Evolutionary conservation across 495 filamentous ascomycete species (phyloP).

Genomic region (Hypoxylon cercidicola): DNA sequence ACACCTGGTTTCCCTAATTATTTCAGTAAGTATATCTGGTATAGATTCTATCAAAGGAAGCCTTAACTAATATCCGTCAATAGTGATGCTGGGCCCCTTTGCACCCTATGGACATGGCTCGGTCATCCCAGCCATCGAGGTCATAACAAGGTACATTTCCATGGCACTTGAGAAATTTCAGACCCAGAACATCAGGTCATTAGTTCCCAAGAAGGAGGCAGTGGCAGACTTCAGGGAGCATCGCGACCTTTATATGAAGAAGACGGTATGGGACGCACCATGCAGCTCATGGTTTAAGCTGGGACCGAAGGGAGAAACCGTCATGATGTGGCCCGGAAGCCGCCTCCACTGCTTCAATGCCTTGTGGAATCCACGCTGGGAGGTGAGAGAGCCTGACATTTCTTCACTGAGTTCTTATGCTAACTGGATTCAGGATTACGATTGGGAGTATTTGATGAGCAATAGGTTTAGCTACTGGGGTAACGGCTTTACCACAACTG

Average conservation of each 20-base stretch:
- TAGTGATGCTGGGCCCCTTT: no score
- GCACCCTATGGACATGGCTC: constrained; percentile 44
- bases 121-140: constrained; percentile 39
- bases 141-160: constrained; percentile 49
- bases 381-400: no score
- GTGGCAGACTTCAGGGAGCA: constrained; percentile 57
- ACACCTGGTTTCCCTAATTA: constrained; percentile 68
- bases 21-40: no score
- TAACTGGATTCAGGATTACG: no score
- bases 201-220: constrained; percentile 52
- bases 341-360: constrained; percentile 55
- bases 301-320: constrained; percentile 49
- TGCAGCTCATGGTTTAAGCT: constrained; percentile 63
- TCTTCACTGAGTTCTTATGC: no score
- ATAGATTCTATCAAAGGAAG: no score
- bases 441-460: constrained; percentile 50
- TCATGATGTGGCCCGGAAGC: constrained; percentile 53
- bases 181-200: constrained; percentile 58
- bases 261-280: constrained; percentile 56
- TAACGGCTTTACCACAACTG: constrained; percentile 54
- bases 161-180: constrained; percentile 58
- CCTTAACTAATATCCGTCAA: no score
- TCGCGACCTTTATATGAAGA: constrained; percentile 55
- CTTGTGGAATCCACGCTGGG: constrained; percentile 49
- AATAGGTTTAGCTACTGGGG: constrained; percentile 56